Evolutionary conservation across 176 grass and related monocot genomes (phyloP).

Genomic region (Eleusine coracana): DNA sequence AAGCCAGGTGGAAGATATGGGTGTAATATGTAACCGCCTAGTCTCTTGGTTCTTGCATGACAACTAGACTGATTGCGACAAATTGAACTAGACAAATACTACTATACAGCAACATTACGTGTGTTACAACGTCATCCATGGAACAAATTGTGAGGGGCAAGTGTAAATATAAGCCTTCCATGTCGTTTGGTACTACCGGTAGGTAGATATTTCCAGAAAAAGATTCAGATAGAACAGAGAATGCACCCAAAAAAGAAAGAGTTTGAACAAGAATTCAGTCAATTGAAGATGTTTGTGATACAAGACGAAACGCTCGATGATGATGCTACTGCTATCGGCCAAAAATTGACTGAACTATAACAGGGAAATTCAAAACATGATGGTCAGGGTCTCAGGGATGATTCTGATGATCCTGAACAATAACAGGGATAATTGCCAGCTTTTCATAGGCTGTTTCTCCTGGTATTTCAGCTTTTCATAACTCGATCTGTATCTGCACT

Average conservation of each 20-base stretch:
- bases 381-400: not conserved
- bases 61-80: not conserved
- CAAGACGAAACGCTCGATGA: not conserved
- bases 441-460: too few species aligned
- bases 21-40: not conserved
- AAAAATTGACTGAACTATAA: too few species aligned
- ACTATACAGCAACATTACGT: not conserved
- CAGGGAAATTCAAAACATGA: not conserved
- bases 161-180: not conserved
- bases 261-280: not conserved
- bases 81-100: not conserved
- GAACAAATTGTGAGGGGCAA: not conserved
- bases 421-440: not conserved
- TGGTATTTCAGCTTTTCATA: not conserved
- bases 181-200: not conserved
- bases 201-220: constrained; percentile 1
- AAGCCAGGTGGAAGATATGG: not conserved
- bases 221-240: not conserved
- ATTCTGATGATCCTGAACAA: not conserved
- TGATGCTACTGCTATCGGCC: too few species aligned
- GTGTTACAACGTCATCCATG: not conserved
- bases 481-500: not conserved
- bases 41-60: not conserved
- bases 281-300: not conserved
- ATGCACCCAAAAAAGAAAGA: not conserved